A percentile compares a stretch with the other conserved stretches of the same genome.
Conservation (phyloP, 495 filamentous ascomycete species). For the Penicillium longicatenatum region DNA sequence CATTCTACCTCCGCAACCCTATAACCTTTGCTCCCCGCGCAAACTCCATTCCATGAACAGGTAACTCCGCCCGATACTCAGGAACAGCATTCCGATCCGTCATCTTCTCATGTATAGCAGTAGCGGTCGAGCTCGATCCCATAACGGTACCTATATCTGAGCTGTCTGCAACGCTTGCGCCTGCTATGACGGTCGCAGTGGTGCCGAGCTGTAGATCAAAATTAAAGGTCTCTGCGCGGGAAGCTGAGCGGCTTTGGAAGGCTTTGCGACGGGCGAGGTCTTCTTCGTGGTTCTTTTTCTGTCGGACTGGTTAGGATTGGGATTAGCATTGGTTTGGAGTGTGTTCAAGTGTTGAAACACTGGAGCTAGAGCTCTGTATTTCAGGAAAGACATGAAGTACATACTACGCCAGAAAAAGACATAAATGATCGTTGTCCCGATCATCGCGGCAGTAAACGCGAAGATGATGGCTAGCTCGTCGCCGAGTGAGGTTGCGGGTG, state of each 20-base stretch:
- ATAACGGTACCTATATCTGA: not conserved
- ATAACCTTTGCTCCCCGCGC: not conserved
- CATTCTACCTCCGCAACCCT: not conserved
- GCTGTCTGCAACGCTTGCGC: not conserved
- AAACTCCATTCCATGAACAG: slow-evolving; percentile 15
- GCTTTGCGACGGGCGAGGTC: slow-evolving; percentile 40
- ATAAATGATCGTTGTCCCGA: slow-evolving; percentile 42
- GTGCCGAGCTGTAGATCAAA: slow-evolving; percentile 14
- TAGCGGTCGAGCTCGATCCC: not conserved
- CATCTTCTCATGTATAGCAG: slow-evolving; percentile 29
- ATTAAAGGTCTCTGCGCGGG: slow-evolving; percentile 7
- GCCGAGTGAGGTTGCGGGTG: slow-evolving; percentile 32
- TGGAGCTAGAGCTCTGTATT: not conserved
- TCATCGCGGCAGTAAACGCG: slow-evolving; percentile 40
- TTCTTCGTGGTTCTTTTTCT: slow-evolving; percentile 29
- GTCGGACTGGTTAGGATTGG: slow-evolving; percentile 12
- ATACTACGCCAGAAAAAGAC: slow-evolving; percentile 40
- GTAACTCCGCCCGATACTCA: slow-evolving; percentile 23
- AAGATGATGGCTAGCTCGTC: slow-evolving; percentile 48
- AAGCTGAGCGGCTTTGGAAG: slow-evolving; percentile 23
- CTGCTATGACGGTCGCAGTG: slow-evolving; percentile 14
- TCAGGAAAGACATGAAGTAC: not conserved
- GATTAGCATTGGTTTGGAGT: not conserved
- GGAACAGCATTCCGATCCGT: slow-evolving; percentile 19
- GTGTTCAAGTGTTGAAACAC: not conserved